Conservation (phyloP, 2,329 filamentous ascomycete species). For the Chrysoporthe puriensis region DNA sequence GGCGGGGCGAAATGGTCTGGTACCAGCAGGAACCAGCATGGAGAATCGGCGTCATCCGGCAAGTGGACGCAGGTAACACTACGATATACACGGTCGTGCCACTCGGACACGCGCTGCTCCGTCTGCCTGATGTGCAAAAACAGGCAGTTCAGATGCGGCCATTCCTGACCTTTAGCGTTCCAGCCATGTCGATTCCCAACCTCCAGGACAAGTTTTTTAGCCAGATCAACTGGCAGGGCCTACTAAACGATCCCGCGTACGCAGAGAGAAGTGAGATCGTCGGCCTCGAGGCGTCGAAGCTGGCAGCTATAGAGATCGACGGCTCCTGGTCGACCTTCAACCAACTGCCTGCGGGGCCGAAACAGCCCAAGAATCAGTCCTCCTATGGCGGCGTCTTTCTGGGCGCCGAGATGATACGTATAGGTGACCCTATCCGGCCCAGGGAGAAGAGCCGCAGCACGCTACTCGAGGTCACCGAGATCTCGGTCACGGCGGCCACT, state of each 20-base stretch:
- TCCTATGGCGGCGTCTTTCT: slow-evolving; percentile 40
- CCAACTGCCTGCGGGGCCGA: slow-evolving; percentile 30
- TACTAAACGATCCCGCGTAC: slow-evolving; percentile 30
- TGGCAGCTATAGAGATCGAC: slow-evolving; percentile 42
- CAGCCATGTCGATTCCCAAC: slow-evolving; percentile 33
- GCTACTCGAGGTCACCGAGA: slow-evolving; percentile 33
- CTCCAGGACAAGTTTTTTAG: slow-evolving; percentile 35
- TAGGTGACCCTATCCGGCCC: slow-evolving; percentile 41
- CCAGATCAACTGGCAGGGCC: slow-evolving; percentile 37
- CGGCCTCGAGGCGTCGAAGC: slow-evolving; percentile 43
- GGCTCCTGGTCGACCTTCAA: slow-evolving; percentile 41
- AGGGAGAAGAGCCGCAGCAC: slow-evolving; percentile 27
- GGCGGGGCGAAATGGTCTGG: slow-evolving; percentile 42
- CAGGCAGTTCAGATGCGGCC: slow-evolving; percentile 39
- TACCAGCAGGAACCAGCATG: slow-evolving; percentile 39
- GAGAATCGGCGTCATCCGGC: slow-evolving; percentile 40
- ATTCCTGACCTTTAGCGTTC: slow-evolving; percentile 44
- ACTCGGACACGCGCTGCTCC: slow-evolving; percentile 36
- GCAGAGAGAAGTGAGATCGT: slow-evolving; percentile 32
- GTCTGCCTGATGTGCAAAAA: slow-evolving; percentile 31
- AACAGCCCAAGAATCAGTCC: slow-evolving; percentile 28
- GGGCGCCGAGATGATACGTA: slow-evolving; percentile 41
- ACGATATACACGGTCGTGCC: slow-evolving; percentile 36
- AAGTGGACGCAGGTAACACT: slow-evolving; percentile 26
- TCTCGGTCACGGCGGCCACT: slow-evolving; percentile 29